Conservation (phyloP, 176 grass and related monocot species). For the Phragmites australis region DNA sequence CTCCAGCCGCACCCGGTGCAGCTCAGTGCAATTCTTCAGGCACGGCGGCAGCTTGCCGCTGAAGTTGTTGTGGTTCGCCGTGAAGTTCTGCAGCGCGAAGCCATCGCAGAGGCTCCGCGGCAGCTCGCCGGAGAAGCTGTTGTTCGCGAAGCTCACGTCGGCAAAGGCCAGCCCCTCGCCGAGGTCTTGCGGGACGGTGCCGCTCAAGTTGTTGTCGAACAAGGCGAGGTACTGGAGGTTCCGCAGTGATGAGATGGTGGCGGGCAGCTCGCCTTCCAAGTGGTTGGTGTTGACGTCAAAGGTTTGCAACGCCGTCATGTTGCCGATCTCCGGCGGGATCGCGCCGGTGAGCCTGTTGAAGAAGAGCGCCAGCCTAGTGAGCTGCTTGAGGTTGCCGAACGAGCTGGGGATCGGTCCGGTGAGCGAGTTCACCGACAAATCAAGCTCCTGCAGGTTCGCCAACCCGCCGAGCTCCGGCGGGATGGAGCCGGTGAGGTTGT, state of each 20-base stretch:
- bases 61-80: conserved; percentile 58
- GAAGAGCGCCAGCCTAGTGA: conserved; percentile 47
- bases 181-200: conserved; percentile 54
- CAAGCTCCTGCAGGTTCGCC: conserved; percentile 8
- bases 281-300: conserved; percentile 66
- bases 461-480: conserved; percentile 51
- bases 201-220: conserved; percentile 61
- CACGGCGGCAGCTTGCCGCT: conserved; percentile 62
- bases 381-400: conserved; percentile 51
- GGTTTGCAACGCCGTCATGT: conserved; percentile 48
- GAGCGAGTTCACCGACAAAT: conserved; percentile 53
- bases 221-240: conserved; percentile 41
- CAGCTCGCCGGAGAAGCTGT: conserved; percentile 71
- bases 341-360: conserved; percentile 57
- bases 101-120: conserved; percentile 44
- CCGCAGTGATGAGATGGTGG: conserved; percentile 39
- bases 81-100: conserved; percentile 41
- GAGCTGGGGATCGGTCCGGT: conserved; percentile 49
- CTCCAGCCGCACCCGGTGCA: conserved; percentile 59
- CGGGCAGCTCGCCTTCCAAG: conserved; percentile 56
- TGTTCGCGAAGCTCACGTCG: conserved; percentile 51
- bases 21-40: conserved; percentile 54
- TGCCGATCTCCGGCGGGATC: conserved; percentile 58
- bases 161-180: conserved; percentile 40
- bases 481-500: conserved; percentile 45